A percentile compares a stretch with the other conserved stretches of the same genome.
Evolutionary conservation across 805 yeast species (phyloP).

Genomic region (Yarrowia osloensis): DNA sequence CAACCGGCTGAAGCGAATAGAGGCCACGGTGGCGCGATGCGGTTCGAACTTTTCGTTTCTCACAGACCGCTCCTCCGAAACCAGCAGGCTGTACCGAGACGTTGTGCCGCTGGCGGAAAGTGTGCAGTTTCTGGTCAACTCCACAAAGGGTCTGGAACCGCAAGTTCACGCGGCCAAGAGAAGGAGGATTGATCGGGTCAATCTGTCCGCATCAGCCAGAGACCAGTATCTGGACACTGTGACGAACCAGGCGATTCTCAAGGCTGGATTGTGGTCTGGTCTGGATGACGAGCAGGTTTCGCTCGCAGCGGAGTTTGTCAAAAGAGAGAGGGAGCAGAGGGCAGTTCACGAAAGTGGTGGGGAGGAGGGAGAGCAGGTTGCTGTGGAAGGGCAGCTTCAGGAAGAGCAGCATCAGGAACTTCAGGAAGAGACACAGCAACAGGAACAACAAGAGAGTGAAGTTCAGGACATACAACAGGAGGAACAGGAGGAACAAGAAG

Average conservation of each 20-base stretch:
- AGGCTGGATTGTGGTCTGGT: slow-evolving; percentile 10
- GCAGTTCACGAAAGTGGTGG: not conserved
- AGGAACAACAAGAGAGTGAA: not conserved
- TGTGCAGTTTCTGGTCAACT: slow-evolving; percentile 18
- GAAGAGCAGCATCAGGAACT: too few species aligned
- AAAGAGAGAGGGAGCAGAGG: not conserved
- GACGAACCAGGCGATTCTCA: not conserved
- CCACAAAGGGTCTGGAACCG: not conserved
- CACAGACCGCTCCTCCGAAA: not conserved
- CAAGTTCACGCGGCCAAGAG: not conserved
- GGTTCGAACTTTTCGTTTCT: not conserved
- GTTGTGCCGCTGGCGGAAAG: slow-evolving; percentile 19
- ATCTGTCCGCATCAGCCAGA: not conserved
- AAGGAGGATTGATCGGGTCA: not conserved
- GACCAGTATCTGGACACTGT: slow-evolving; percentile 27
- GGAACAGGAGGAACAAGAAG: not conserved
- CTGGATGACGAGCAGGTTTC: slow-evolving; percentile 19
- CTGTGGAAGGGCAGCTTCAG: too few species aligned
- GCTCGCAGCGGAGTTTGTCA: not conserved
- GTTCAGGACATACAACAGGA: too few species aligned
- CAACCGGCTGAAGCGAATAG: not conserved
- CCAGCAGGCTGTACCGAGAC: not conserved
- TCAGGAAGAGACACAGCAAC: too few species aligned
- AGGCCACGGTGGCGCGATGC: not conserved
- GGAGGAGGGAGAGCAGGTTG: not conserved